phyloP scores from a whole-genome alignment of 768 basidiomycete genomes.

The Tulasnella sp. region DNA sequence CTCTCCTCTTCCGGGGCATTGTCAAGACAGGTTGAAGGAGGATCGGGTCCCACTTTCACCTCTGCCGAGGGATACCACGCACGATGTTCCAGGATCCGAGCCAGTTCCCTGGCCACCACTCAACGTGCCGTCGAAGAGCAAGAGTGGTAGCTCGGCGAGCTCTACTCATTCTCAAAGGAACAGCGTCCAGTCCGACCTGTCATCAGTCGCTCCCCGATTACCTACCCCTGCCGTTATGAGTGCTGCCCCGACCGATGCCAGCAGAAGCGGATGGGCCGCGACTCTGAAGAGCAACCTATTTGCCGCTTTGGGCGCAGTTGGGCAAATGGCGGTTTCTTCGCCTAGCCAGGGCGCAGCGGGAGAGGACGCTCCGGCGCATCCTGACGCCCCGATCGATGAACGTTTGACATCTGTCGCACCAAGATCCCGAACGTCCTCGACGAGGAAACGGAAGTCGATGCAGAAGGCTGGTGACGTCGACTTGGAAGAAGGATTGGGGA shows the following conservation, averaged over 20 bases:
- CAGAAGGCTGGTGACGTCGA: neutral
- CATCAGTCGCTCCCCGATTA: neutral
- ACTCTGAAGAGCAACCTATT: neutral
- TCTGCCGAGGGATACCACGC: neutral
- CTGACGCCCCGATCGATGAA: neutral
- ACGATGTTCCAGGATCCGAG: neutral
- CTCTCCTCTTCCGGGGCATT: neutral
- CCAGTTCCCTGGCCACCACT: constrained; percentile 4
- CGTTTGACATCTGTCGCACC: neutral
- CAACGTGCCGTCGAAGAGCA: neutral
- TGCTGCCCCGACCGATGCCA: neutral
- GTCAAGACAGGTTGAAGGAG: neutral
- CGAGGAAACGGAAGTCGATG: neutral
- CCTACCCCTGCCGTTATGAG: constrained; percentile 7
- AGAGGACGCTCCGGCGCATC: neutral
- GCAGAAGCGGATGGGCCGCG: neutral
- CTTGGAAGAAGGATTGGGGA: neutral
- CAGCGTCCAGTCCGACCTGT: neutral
- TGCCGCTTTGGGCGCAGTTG: constrained; percentile 9
- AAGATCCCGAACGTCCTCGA: neutral
- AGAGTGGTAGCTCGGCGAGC: neutral
- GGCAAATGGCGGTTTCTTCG: neutral
- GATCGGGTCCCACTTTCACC: neutral
- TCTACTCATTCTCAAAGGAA: neutral
- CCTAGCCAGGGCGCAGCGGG: neutral